Conservation (phyloP, 108 stramenopile species). For the Cyclotella baltica region DNA sequence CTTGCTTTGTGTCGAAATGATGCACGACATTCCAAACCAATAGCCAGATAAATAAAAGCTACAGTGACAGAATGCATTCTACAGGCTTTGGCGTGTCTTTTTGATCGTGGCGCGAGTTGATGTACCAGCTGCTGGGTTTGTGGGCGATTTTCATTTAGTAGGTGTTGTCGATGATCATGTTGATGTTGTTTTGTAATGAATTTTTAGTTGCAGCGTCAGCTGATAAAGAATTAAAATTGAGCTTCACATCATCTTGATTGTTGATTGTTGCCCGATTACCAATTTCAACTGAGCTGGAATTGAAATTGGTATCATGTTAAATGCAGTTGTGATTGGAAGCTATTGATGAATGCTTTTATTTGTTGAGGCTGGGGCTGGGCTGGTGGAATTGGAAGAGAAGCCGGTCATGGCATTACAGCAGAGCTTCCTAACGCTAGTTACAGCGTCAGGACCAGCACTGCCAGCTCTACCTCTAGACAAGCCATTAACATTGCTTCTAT, state of each 20-base stretch:
- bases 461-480: too few species aligned
- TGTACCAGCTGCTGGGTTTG: conserved; percentile 46
- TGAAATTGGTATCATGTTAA: too few species aligned
- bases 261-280: too few species aligned
- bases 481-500: too few species aligned
- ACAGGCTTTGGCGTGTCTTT: conserved; percentile 16
- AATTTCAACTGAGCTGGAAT: too few species aligned
- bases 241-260: not conserved
- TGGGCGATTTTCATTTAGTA: conserved; percentile 26
- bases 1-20: too few species aligned
- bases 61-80: conserved; percentile 13
- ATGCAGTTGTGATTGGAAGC: too few species aligned
- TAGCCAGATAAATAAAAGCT: not conserved
- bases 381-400: conserved; percentile 22
- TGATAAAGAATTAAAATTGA: not conserved
- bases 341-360: conserved; percentile 7
- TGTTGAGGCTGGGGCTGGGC: conserved; percentile 22
- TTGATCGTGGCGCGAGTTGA: conserved; percentile 25
- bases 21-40: too few species aligned
- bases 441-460: too few species aligned
- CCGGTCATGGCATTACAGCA: not conserved
- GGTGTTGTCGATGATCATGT: too few species aligned
- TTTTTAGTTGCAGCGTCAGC: not conserved
- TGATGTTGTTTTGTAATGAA: conserved; percentile 3
- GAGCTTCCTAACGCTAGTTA: too few species aligned